Evolutionary conservation across 2,329 filamentous ascomycete genomes (phyloP), one percentile per base, ranked within the genome.

Genomic region (Aotearoamyces nothofagi): DNA sequence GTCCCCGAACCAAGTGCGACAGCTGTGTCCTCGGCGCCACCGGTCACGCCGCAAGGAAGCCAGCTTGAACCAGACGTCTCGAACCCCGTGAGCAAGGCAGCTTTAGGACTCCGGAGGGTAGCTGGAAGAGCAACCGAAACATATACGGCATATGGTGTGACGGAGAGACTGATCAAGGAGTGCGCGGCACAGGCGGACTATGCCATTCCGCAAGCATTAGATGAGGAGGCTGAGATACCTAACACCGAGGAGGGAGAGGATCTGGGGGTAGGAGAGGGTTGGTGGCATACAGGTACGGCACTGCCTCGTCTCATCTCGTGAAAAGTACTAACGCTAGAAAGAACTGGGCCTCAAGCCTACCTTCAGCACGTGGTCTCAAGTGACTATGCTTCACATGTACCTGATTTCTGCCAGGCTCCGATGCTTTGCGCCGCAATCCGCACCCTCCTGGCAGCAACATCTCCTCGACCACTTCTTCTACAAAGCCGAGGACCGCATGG

Each of bases 351-450:
- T 98, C 11, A 64, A 69, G 17, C 81, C 84, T 1, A 96, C 84
- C 0, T 98, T 98, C 55, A 86, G 77, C 49, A 87, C 81, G 32
- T 98, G 90, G 90, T 81, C 84, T 12, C 86, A 96, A 55, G 77
- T 96, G 24, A 90, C 86, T 19, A 92, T 93, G 65, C 67, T 98
- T 33, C 87, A 98, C 61, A 79, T 98, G 67, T 96, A 93, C 61
- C 68, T 94, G 33, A 56, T 96, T 34, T 79, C 81, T 31, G 78
- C 81, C 26, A 78, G 86, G 32, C 61, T 94, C 43, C 79, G 90
- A 39, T 76, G 75, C 52, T 70, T 94, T 42, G 75, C 81, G 13
- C 59, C 63, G 30, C 67, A 76, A 13, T 63, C 69, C 40, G 74
- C 79, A 41, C 66, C 70, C 35, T 67, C 71, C 33, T 93, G 84